These are phyloP conservation scores for Artemisia annua DNA, from an alignment of 129 eudicot species.

Conservation along the genomic window DNA sequence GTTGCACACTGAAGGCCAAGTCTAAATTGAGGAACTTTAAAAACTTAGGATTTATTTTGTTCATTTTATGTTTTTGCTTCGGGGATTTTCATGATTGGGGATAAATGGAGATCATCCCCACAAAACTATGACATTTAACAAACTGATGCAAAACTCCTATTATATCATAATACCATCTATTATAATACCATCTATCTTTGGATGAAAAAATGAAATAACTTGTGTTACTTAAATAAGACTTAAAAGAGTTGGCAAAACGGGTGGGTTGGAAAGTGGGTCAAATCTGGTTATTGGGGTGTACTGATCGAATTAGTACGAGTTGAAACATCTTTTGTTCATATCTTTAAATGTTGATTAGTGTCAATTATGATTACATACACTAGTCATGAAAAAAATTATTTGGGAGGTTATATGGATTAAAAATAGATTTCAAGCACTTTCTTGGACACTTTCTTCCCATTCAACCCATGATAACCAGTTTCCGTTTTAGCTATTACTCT, in stretches of 20 bases:
- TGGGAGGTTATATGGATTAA: background rate
- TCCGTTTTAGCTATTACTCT: too few species aligned
- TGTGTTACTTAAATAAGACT: background rate
- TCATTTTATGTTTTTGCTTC: background rate
- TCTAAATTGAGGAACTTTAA: background rate
- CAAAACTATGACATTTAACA: too few species aligned
- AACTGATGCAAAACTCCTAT: background rate
- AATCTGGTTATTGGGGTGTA: too few species aligned
- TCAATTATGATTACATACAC: too few species aligned
- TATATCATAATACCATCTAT: background rate
- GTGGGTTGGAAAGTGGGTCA: too few species aligned
- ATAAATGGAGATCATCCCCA: background rate
- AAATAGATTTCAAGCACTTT: background rate
- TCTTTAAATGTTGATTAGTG: too few species aligned
- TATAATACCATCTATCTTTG: background rate
- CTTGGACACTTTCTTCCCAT: too few species aligned
- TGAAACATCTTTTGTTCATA: too few species aligned
- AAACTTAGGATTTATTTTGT: background rate
- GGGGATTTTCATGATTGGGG: constrained; percentile 5
- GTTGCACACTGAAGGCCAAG: constrained; percentile 12
- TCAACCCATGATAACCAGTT: too few species aligned
- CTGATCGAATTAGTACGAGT: too few species aligned
- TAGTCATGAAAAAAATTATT: background rate
- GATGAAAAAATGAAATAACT: background rate
- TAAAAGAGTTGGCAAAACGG: too few species aligned